phyloP scores from a whole-genome alignment of 1,284 basidiomycete species.

The Flammula alnicola region DNA sequence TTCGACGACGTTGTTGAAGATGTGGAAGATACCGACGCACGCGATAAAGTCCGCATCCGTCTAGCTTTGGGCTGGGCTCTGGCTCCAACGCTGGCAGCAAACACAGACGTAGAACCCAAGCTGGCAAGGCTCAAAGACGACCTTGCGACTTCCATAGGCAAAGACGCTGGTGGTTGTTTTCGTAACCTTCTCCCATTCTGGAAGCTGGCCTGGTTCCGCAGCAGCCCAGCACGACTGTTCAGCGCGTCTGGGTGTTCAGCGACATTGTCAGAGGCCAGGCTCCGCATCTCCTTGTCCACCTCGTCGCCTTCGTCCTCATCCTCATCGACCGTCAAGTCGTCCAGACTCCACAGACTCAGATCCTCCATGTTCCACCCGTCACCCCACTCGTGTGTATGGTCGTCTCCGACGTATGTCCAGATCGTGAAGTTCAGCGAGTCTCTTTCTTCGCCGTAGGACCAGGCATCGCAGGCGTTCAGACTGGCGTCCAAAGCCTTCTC shows the following conservation, averaged over 20 bases:
- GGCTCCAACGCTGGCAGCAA: slow-evolving; percentile 5
- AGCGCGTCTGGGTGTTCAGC: slow-evolving; percentile 16
- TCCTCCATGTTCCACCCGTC: slow-evolving; percentile 98
- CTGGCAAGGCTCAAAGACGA: slow-evolving; percentile 29
- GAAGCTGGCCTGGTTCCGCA: not conserved
- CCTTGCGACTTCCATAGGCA: slow-evolving; percentile 16
- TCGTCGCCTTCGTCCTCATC: slow-evolving; percentile 9
- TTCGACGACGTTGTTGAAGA: not conserved
- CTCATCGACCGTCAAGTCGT: slow-evolving; percentile 56
- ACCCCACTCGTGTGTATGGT: slow-evolving; percentile 85
- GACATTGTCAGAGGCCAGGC: not conserved
- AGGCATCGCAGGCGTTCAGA: slow-evolving; percentile 87
- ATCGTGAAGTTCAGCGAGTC: slow-evolving; percentile 76
- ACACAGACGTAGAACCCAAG: slow-evolving; percentile 9
- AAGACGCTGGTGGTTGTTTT: slow-evolving; percentile 9
- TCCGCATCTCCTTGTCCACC: slow-evolving; percentile 20
- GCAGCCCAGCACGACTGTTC: slow-evolving; percentile 25
- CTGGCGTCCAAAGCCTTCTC: slow-evolving; percentile 91
- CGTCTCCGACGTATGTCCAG: slow-evolving; percentile 91
- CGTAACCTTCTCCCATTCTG: not conserved
- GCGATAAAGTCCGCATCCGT: slow-evolving; percentile 1
- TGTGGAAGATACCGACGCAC: not conserved
- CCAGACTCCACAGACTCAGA: slow-evolving; percentile 85
- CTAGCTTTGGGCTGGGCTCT: not conserved
- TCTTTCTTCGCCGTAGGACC: slow-evolving; percentile 9